Base-by-base conservation (phyloP, 306 rosid genomes). In the Acacia confusa region DNA sequence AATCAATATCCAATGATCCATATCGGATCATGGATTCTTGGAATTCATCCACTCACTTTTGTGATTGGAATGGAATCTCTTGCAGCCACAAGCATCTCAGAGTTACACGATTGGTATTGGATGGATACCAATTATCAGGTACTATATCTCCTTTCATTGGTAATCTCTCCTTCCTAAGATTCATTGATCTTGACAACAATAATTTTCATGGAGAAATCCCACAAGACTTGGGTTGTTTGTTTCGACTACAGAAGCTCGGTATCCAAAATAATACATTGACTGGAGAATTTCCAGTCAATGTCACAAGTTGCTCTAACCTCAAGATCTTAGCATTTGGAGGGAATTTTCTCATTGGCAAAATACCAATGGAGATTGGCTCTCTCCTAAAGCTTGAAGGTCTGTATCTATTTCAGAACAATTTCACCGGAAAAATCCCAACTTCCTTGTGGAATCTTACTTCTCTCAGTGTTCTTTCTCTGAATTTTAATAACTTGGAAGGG, bases 241-340 rank as follows among this genome's bases (percentile, higher is more conserved):
- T 57, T 3, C 14, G 30, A 9, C 1, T 57, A 0, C 0, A 57
- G 1, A 2, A 0, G 10, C 64, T 57, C 22, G 0, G 0, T 9
- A 0, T 57, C 3, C 0, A 0, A 0, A 57, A 10, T 7, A 57
- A n/a, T 22, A 22, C 12, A 22, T 9, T 57, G 30, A 57, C 15
- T 0, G 64, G 64, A 20, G 63, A 55, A 55, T 55, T 55, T 19
- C 63, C 63, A 0, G 3, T 57, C 30, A 57, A 22, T 4, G 12
- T 22, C 30, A 57, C 64, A 9, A 57, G 6, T 2, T 57, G 64
- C 14, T 57, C 30, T 9, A 57, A 57, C 30, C 64, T 57, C 14
- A 57, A 2, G 64, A 2, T 0, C 64, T 57, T 22, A 22, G 2
- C 63, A 6, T n/a, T 55, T 55, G 13, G 4, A 0, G 25, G 9